Base-by-base conservation (phyloP, 2,329 filamentous ascomycete species). In the Emmonsiellopsis sp. region DNA sequence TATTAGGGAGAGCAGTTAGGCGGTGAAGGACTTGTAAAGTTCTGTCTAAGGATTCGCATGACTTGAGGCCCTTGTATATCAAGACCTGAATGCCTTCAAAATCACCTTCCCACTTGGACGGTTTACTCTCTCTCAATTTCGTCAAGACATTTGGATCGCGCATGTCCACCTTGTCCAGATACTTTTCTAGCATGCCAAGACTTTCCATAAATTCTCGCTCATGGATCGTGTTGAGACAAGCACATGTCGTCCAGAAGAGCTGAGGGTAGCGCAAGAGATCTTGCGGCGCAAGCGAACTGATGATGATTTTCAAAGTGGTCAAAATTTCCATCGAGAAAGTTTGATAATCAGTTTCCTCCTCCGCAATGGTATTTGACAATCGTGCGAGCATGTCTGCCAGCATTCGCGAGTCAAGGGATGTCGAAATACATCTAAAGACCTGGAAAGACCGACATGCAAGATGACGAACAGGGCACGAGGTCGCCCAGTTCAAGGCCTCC, bases 251-350 rank as follows among this genome's bases (percentile, higher is more conserved):
- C 94, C 94, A 98, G 70, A 98, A 97, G 1, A 98, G 76, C 64
- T 97, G 92, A 1, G 93, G 93, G 59, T 95, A 96, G n/a, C 84
- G 83, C 47, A 95, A 72, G 1, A 98, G 77, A 65, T 91, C 86
- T 38, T 86, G 81, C 0, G 86, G 79, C 16, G 91, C 85, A 31
- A 97, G 75, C 53, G 92, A 93, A 59, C 84, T 81, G 54, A 98
- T 95, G 44, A 98, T 86, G 0, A 90, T 90, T 65, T 94, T 91
- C 50, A 98, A 70, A 0, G 94, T 98, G 0, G 91, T 96, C 51
- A 98, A 72, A 54, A 98, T 97, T 67, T 98, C 94, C 85, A 97
- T 92, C 0, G 93, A 94, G 64, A 98, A 98, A 0, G 90, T 92
- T 64, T 96, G 89, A 52, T 96, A 95, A 70, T 97, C 92, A 0